Evolutionary conservation across 2,329 filamentous ascomycete species (phyloP), one percentile per base, ranked within the genome.

Genomic region (Albophoma yamanashiensis): DNA sequence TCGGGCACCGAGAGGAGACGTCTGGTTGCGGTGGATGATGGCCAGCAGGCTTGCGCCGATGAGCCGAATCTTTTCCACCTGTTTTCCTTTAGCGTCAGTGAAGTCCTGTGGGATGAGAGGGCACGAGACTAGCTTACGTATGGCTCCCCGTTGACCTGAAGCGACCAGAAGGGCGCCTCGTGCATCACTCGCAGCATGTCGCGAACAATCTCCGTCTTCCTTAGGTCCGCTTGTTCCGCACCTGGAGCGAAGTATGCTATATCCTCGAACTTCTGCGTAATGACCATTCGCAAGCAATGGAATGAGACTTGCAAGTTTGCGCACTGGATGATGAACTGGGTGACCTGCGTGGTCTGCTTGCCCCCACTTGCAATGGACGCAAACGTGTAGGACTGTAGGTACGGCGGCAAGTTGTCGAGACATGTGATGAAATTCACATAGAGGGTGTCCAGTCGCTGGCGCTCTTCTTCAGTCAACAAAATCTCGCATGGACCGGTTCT

Each of bases 161-260:
- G 57, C 0, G 73, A 69, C 73, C 75, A 77, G 45, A 77, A 78
- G 0, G 76, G 76, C 2, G 74, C 71, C 52, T 74, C 72, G 1
- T 72, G 71, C 36, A 78, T 72, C 0, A 76, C 70, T 0, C 71
- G 67, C 17, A 78, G 45, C 71, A 78, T 75, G 52, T 77, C 74
- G 15, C 73, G 67, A 1, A 76, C 76, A 56, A 78, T 77, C 55
- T 78, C 76, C 0, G 75, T 77, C 61, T 75, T 75, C 42, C 69
- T 63, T 15, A 73, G 43, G 52, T 73, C 70, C 0, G 70, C 69
- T 42, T 73, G 70, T 57, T 73, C 70, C 0, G 68, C 62, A 0
- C 70, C 70, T 0, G 68, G 60, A 1, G 64, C 65, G n/a, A 69
- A 70, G 42, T 71, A 72, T 0, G 70, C 66, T 4, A 72, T 59